phyloP scores from a whole-genome alignment of 306 rosid species.

The Gleditsia sinensis region DNA sequence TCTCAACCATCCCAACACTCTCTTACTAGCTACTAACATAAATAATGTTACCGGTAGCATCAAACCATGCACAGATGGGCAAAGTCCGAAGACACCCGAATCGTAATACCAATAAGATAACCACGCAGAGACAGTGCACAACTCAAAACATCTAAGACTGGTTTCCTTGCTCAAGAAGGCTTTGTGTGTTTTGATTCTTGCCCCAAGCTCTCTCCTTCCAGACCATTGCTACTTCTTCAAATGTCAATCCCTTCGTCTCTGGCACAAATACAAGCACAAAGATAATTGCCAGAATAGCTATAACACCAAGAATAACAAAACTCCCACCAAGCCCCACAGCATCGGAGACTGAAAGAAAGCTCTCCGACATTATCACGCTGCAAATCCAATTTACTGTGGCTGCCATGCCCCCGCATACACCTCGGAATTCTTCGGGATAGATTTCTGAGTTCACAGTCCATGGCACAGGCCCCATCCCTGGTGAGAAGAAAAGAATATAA shows the following conservation, averaged over 20 bases:
- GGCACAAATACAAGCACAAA: conserved; percentile 53
- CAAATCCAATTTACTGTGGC: conserved; percentile 72
- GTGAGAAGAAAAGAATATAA: conserved; percentile 60
- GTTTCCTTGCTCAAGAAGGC: conserved; percentile 44
- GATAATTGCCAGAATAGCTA: conserved; percentile 48
- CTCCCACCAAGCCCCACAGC: conserved; percentile 54
- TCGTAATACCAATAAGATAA: no score
- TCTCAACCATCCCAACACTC: neutral
- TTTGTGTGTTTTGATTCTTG: conserved; percentile 39
- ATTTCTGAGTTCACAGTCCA: conserved; percentile 80
- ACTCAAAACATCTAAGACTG: neutral
- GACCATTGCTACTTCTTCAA: conserved; percentile 61
- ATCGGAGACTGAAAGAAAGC: conserved; percentile 55
- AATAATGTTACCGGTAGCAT: neutral
- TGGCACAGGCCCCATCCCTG: conserved; percentile 80
- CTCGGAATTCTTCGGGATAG: conserved; percentile 68
- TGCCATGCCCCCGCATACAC: conserved; percentile 71
- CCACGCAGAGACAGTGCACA: neutral
- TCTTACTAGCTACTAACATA: neutral
- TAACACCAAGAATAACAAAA: conserved; percentile 51
- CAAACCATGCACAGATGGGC: no score
- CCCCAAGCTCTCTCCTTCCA: conserved; percentile 81
- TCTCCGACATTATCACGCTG: conserved; percentile 53
- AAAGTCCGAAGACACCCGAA: no score
- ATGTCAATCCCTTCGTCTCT: conserved; percentile 68